A percentile compares a stretch with the other conserved stretches of the same genome.
phyloP scores from a whole-genome alignment of 495 filamentous ascomycete genomes.

The Usnea hakonensis region DNA sequence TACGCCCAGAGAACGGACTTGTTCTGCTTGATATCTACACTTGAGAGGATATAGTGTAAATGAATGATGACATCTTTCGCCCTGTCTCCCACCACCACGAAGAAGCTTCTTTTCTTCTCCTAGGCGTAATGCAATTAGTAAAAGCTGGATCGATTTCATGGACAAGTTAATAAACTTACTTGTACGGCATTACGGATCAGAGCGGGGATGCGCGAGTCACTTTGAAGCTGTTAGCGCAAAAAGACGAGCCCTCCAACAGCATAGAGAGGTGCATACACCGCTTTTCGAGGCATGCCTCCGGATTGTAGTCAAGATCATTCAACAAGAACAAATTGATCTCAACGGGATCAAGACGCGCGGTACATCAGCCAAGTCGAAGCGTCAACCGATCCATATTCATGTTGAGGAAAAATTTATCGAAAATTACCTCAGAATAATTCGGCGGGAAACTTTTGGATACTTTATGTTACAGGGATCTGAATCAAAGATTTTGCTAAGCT shows the following conservation, averaged over 20 bases:
- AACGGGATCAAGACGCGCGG: background rate
- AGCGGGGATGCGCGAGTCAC: constrained; percentile 90
- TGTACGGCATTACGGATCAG: constrained; percentile 93
- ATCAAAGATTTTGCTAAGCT: background rate
- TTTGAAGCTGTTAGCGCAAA: constrained; percentile 26
- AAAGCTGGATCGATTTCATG: background rate
- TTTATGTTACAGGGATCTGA: no score
- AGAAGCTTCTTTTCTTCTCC: constrained; percentile 96
- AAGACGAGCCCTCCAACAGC: background rate
- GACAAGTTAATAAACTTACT: constrained; percentile 22
- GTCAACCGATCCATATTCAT: background rate
- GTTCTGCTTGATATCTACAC: constrained; percentile 85
- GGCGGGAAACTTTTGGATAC: background rate
- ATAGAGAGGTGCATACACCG: constrained; percentile 29
- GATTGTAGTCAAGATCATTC: no score
- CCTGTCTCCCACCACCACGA: constrained; percentile 90
- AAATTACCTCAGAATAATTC: background rate
- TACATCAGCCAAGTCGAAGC: background rate
- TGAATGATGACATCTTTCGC: constrained; percentile 97
- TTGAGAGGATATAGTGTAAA: constrained; percentile 88
- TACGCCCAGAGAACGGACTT: constrained; percentile 99
- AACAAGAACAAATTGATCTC: background rate
- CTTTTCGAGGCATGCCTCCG: constrained; percentile 46
- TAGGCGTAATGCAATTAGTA: constrained; percentile 12
- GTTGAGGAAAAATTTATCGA: background rate